A percentile compares a stretch with the other conserved stretches of the same genome.
phyloP scores from a whole-genome alignment of 768 basidiomycete species.

The Boletellus sp. region DNA sequence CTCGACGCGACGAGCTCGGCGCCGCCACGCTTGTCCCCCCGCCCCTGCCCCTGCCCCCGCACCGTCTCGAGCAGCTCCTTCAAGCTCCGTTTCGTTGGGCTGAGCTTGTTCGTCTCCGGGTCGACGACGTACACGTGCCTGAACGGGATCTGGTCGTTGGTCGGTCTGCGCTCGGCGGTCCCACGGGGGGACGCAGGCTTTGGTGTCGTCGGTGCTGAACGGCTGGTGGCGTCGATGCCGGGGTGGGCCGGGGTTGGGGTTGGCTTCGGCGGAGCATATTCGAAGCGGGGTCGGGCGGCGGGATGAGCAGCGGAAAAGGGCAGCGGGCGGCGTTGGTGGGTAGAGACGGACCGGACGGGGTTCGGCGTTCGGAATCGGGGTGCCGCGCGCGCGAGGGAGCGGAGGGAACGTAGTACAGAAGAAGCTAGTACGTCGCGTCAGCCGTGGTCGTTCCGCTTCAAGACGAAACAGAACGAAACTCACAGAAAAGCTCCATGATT shows the following conservation, averaged over 20 bases:
- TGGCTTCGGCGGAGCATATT: not conserved
- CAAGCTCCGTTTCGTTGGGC: constrained; percentile 33
- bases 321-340: not conserved
- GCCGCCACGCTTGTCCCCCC: constrained; percentile 20
- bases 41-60: constrained; percentile 7
- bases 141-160: constrained; percentile 43
- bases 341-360: constrained; percentile 7
- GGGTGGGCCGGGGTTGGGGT: not conserved
- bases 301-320: constrained; percentile 5
- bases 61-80: constrained; percentile 44
- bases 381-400: constrained; percentile 3
- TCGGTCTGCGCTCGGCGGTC: constrained; percentile 11
- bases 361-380: constrained; percentile 1
- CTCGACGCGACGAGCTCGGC: constrained; percentile 52
- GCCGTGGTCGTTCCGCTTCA: too few relatives aligned
- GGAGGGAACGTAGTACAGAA: constrained; percentile 1
- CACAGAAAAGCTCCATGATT: constrained; percentile 11
- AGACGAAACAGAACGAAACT: too few relatives aligned
- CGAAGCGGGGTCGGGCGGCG: constrained; percentile 11
- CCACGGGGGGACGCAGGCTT: not conserved
- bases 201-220: too few relatives aligned
- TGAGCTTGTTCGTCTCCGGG: constrained; percentile 40
- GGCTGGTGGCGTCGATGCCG: too few relatives aligned
- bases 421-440: not conserved
- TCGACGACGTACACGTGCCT: constrained; percentile 46